Base-by-base conservation (phyloP, 2,329 filamentous ascomycete species). In the Arthrobotrys sphaeroides region DNA sequence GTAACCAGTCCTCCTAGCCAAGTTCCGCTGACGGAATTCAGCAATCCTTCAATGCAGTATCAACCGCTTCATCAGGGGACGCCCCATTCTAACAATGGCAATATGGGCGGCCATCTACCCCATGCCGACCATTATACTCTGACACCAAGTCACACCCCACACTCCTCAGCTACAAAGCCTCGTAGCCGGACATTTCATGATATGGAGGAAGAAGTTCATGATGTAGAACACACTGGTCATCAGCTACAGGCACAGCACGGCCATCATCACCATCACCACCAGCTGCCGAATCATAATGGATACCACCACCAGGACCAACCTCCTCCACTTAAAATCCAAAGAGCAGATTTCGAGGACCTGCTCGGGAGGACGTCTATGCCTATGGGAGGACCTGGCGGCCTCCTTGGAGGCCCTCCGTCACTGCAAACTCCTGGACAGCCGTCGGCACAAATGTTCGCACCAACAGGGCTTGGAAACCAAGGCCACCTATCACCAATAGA, bases 241-340 rank as follows among this genome's bases (percentile, higher is more conserved):
- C 51, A 55, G 28, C 18, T 55, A 36, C 75, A 73, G 18, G 59
- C 70, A 31, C 76, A 66, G 36, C 65, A 70, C 49, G 53, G 66
- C 24, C 70, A 76, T 22, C 78, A 79, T 31, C 79, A 79, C 49
- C 79, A 79, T 31, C 62, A 70, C 24, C 77, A 78, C 53, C 79
- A 80, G 38, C 78, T 78, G 9, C 79, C 78, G 68, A 83, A 85
- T 22, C 87, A 87, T 38, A 88, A 88, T 51, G 92, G 96, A 81
- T 92, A 94, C 80, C 93, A 97, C 80, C 92, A 94, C 79, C 90
- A 90, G 38, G 89, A 92, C 78, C 89, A 91, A 77, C 89, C 88
- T 9, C 89, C 89, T 20, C 88, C 90, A 16, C 86, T 87, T 61
- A 91, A 91, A 83, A 86, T 91, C 83, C 72, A 78, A 28, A 74